These are phyloP conservation scores for Boletus speciosus DNA, from an alignment of 768 basidiomycete genomes.

Conservation along the genomic window DNA sequence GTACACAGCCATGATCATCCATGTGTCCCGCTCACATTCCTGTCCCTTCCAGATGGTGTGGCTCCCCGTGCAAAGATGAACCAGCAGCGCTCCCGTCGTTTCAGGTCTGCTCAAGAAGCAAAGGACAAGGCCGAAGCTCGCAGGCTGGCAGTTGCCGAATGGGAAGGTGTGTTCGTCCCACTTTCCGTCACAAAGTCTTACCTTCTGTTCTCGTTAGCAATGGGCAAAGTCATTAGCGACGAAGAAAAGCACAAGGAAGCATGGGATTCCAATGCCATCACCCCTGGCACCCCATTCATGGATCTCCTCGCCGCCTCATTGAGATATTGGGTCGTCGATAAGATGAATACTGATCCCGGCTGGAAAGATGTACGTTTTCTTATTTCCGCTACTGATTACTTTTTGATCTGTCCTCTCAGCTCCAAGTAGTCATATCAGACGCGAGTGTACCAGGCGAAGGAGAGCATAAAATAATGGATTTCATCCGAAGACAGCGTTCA, in stretches of 20 bases:
- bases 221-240: conserved; percentile 84
- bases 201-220: conserved; percentile 49
- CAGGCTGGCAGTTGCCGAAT: conserved; percentile 75
- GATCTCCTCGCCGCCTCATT: conserved; percentile 81
- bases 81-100: conserved; percentile 95
- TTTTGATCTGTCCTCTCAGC: conserved; percentile 39
- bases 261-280: conserved; percentile 99
- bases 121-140: conserved; percentile 89
- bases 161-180: conserved; percentile 60
- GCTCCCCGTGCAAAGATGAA: conserved; percentile 99
- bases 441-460: conserved; percentile 97
- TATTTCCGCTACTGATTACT: background rate
- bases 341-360: conserved; percentile 91
- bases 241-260: conserved; percentile 79
- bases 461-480: conserved; percentile 99
- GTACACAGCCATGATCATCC: conserved; percentile 21
- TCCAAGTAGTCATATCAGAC: conserved; percentile 96
- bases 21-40: background rate
- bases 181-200: background rate
- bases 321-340: conserved; percentile 94
- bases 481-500: conserved; percentile 83
- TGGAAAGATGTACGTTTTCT: conserved; percentile 76
- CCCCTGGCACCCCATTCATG: conserved; percentile 99
- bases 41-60: conserved; percentile 71
- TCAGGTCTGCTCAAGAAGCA: conserved; percentile 92